A percentile compares a stretch with the other conserved stretches of the same genome.
Conservation (phyloP, 495 filamentous ascomycete genomes). For the Penicillium paradoxum region DNA sequence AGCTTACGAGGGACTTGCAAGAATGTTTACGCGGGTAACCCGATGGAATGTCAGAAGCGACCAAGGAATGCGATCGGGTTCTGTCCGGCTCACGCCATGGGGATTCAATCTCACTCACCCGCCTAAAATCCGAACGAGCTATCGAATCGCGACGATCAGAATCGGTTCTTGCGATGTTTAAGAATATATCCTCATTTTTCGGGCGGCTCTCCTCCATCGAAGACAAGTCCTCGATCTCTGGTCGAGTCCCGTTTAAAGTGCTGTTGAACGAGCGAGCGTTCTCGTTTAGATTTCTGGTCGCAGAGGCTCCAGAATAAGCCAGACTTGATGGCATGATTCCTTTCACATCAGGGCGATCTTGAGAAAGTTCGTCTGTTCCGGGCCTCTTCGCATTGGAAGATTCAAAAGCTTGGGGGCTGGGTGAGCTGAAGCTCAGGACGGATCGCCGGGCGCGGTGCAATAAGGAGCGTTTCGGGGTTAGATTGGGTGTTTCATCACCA, state of each 20-base stretch:
- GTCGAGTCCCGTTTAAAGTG: conserved; percentile 20
- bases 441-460: conserved; percentile 20
- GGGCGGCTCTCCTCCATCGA: conserved; percentile 31
- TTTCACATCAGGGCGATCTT: conserved; percentile 33
- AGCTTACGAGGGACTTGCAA: not conserved
- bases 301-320: conserved; percentile 20
- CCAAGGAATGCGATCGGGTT: conserved; percentile 2
- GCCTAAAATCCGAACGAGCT: conserved; percentile 44
- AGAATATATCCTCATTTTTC: conserved; percentile 56
- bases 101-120: conserved; percentile 36
- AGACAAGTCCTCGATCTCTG: conserved; percentile 19
- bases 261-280: conserved; percentile 18
- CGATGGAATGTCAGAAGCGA: not conserved
- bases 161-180: conserved; percentile 57
- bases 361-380: conserved; percentile 15
- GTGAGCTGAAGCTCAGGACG: conserved; percentile 22
- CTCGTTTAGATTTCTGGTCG: conserved; percentile 30
- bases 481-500: conserved; percentile 20
- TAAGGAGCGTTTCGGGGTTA: conserved; percentile 17
- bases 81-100: not conserved
- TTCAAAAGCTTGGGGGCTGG: conserved; percentile 19
- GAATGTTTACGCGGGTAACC: not conserved
- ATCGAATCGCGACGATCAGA: conserved; percentile 41
- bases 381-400: conserved; percentile 31
- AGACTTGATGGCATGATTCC: conserved; percentile 30